Conservation (phyloP, 148 eudicot species). For the Rheum nobile region DNA sequence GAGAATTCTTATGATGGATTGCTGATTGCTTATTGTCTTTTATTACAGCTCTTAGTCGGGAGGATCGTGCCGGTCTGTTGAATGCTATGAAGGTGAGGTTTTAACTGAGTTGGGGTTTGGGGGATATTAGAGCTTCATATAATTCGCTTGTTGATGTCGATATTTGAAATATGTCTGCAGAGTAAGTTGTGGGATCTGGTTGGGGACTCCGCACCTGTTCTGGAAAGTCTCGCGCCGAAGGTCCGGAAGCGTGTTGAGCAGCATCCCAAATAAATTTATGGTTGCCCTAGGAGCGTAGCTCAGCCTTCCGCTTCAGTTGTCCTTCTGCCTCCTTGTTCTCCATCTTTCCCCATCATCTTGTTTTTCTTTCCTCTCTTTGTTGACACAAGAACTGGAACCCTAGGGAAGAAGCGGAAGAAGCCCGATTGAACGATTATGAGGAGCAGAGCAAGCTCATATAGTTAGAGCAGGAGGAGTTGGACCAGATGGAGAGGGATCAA, state of each 20-base stretch:
- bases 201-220: conserved; percentile 50
- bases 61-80: conserved; percentile 81
- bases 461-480: too few species aligned
- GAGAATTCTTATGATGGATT: not conserved
- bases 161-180: conserved; percentile 23
- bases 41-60: conserved; percentile 53
- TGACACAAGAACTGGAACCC: too few species aligned
- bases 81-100: conserved; percentile 64
- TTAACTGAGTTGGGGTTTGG: not conserved
- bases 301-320: too few species aligned
- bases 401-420: conserved; percentile 46
- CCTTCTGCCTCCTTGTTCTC: too few species aligned
- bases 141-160: not conserved
- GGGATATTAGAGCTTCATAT: conserved; percentile 7
- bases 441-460: conserved; percentile 31
- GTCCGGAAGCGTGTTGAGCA: conserved; percentile 83
- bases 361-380: too few species aligned
- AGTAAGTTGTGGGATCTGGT: conserved; percentile 77
- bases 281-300: too few species aligned
- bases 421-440: conserved; percentile 50
- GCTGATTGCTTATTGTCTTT: conserved; percentile 3
- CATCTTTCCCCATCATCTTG: too few species aligned
- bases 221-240: conserved; percentile 47
- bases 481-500: conserved; percentile 52
- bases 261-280: too few species aligned